Evolutionary conservation across 192 early-diverging fungal species (phyloP).

Genomic region (Pilobolus umbonatus): DNA sequence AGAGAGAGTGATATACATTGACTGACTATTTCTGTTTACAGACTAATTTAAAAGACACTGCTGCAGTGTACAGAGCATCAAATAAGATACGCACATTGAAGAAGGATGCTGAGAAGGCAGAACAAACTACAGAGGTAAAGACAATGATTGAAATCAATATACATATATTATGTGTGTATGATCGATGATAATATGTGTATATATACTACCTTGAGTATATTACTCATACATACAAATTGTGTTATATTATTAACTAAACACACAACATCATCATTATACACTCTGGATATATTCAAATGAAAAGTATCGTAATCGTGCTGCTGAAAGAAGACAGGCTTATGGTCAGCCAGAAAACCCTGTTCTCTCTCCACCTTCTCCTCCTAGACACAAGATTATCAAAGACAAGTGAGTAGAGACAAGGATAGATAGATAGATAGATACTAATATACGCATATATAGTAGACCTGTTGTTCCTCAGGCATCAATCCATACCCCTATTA

Average conservation of each 20-base stretch:
- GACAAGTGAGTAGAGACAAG: constrained; percentile 4
- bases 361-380: neutral
- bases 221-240: no score
- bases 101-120: neutral
- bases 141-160: no score
- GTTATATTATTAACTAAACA: no score
- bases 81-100: neutral
- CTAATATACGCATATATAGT: neutral
- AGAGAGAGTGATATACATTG: neutral
- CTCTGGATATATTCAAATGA: neutral
- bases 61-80: neutral
- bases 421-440: neutral
- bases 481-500: constrained; percentile 29
- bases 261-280: no score
- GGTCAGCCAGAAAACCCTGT: constrained; percentile 45
- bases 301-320: constrained; percentile 59
- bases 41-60: constrained; percentile 4
- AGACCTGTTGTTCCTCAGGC: constrained; percentile 14
- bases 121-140: constrained; percentile 4
- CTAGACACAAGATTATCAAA: neutral
- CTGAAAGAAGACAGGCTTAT: constrained; percentile 55
- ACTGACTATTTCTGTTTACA: neutral
- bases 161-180: no score
- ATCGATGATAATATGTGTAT: no score
- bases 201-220: no score